Base-by-base conservation (phyloP, 2,329 filamentous ascomycete genomes). In the Phyllosticta ampelicida region DNA sequence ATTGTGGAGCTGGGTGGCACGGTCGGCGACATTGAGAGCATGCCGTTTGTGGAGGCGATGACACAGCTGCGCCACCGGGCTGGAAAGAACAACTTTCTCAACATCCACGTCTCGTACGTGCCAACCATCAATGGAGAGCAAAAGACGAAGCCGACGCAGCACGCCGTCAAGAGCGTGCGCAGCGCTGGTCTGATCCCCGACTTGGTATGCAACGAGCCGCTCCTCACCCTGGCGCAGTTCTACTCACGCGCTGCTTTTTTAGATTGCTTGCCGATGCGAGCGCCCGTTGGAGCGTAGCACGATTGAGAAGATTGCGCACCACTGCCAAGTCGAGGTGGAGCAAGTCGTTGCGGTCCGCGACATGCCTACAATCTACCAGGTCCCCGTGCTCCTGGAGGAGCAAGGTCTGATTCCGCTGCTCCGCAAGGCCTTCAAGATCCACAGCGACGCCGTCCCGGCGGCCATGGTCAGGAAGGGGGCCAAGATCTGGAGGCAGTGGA, bases 101-200 rank as follows among this genome's bases (percentile, higher is more conserved):
- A 90, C 70, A 95, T 96, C 64, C 86, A 90, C 73, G 92, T 96
- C 62, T 90, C 87, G 4, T 89, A 91, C 65, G 86, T 97, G 30
- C 94, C 91, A 1, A 81, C 92, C 30, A 81, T 86, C 48, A 74
- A 80, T 61, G 81, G 82, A 30, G 86, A 97, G 77, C 85, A 95
- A 73, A 97, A 97, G 82, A 97, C 91, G 9, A 97, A 97, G 77
- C 94, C 94, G 0, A 99, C 94, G 0, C 94, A 99, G 72, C 84
- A 89, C 66, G 89, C 92, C 23, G 90, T 97, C 66, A 86, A 86
- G 68, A 84, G 87, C 66, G 85, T 91, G 62, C 86, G 92, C 62
- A 91, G 87, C 68, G 86, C 88, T 62, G 90, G 90, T 68, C 74
- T 82, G 60, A 74, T 78, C 53, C 78, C 78, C 20, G 77, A 80